Percentiles rank a stretch among this genome's conserved stretches.
Conservation (phyloP, 768 basidiomycete species). For the Dacryopinax spathularia region DNA sequence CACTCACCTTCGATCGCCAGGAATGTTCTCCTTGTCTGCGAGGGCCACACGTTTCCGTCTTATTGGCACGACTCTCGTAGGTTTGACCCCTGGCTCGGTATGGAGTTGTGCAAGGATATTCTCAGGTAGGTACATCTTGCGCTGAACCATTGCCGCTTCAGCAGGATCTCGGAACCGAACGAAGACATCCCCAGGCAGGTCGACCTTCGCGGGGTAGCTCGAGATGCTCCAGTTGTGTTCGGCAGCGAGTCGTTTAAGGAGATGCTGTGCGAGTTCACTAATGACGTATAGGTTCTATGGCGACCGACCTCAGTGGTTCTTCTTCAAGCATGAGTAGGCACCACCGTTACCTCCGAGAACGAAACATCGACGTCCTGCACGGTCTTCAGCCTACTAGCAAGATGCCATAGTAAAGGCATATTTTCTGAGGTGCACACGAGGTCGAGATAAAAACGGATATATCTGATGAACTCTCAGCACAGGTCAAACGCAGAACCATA, state of each 20-base stretch:
- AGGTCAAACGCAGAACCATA: background rate
- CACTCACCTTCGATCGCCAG: background rate
- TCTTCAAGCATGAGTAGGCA: background rate
- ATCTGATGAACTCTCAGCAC: conserved; percentile 34
- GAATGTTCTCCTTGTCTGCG: background rate
- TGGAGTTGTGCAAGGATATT: conserved; percentile 9
- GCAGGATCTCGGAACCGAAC: conserved; percentile 52
- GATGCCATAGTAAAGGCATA: conserved; percentile 64
- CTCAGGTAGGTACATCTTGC: conserved; percentile 14
- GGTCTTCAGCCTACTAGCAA: conserved; percentile 72
- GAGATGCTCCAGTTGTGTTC: conserved; percentile 57
- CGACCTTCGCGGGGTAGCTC: conserved; percentile 67
- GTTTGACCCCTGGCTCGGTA: background rate
- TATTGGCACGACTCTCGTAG: background rate
- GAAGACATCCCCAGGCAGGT: conserved; percentile 71
- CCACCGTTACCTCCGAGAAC: background rate
- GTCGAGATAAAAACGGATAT: conserved; percentile 77
- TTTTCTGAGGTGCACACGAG: conserved; percentile 66
- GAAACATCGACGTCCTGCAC: conserved; percentile 53
- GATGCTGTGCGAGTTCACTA: conserved; percentile 76
- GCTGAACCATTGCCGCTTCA: conserved; percentile 28
- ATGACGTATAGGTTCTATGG: conserved; percentile 71
- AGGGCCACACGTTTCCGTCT: background rate
- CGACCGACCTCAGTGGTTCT: background rate
- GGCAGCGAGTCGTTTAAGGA: conserved; percentile 53